Evolutionary conservation across 148 eudicot species (phyloP).

Genomic region (Euryodendron excelsum): DNA sequence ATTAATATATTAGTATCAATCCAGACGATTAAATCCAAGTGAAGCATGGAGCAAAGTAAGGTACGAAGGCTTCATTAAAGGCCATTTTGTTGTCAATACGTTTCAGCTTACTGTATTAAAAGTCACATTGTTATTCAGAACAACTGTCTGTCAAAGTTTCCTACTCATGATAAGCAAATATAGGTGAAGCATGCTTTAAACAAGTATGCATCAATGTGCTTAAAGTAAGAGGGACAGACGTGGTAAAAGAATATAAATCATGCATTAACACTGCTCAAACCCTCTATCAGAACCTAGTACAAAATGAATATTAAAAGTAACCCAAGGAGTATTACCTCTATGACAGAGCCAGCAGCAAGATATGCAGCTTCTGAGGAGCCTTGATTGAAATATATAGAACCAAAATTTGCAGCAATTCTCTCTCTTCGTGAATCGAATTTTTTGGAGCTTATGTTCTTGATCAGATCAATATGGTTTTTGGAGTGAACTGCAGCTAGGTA

Average conservation of each 20-base stretch:
- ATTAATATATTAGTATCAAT: neutral
- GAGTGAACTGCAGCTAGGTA: slow-evolving; percentile 74
- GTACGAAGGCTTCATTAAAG: neutral
- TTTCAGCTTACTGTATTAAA: neutral
- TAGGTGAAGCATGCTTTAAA: neutral
- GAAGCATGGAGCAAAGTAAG: neutral
- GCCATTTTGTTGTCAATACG: neutral
- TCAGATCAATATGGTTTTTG: slow-evolving; percentile 60
- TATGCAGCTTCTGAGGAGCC: slow-evolving; percentile 91
- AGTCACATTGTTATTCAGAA: neutral
- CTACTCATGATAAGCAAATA: neutral
- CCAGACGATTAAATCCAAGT: neutral
- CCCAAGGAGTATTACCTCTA: slow-evolving; percentile 51
- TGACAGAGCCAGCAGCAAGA: slow-evolving; percentile 94
- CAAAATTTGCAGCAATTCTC: slow-evolving; percentile 52
- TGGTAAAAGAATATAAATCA: neutral
- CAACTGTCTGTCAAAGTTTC: neutral
- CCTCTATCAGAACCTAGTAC: neutral
- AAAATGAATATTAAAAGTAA: neutral
- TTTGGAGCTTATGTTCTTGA: slow-evolving; percentile 69
- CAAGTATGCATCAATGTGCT: too few relatives aligned
- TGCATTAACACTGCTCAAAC: neutral
- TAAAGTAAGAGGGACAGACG: neutral
- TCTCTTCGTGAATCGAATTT: slow-evolving; percentile 43
- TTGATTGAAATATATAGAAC: slow-evolving; percentile 81